These are phyloP conservation scores for Plasmodium inui DNA, from an alignment of 169 alveolate genomes.

Conservation along the genomic window DNA sequence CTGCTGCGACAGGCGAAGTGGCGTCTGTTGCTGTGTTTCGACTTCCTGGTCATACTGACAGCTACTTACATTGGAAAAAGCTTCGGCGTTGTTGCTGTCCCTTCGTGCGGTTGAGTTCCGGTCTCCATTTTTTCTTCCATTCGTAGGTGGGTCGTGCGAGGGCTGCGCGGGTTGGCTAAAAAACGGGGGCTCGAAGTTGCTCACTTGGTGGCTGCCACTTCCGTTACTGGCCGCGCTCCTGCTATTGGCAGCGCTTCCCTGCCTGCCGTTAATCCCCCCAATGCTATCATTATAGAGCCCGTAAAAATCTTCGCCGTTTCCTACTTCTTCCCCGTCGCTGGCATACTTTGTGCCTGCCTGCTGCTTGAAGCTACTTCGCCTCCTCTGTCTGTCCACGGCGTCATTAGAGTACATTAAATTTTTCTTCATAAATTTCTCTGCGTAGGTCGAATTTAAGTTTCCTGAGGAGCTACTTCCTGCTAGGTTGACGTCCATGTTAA, in stretches of 20 bases:
- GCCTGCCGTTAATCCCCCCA: not conserved
- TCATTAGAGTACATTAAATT: constrained; percentile 18
- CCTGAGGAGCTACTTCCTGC: not conserved
- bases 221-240: not conserved
- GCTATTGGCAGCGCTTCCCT: constrained; percentile 17
- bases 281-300: constrained; percentile 26
- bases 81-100: not conserved
- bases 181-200: constrained; percentile 16
- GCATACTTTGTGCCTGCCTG: not conserved
- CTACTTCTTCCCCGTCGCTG: constrained; percentile 20
- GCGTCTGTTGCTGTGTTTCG: not conserved
- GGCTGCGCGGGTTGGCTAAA: not conserved
- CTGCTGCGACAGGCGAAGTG: not conserved
- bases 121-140: not conserved
- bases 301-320: not conserved
- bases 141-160: not conserved
- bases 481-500: not conserved
- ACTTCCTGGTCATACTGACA: not conserved
- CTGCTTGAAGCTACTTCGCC: not conserved
- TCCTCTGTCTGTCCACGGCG: not conserved
- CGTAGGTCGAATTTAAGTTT: not conserved
- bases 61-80: not conserved
- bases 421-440: constrained; percentile 18
- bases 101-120: not conserved
- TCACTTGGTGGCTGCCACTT: not conserved